phyloP scores from a whole-genome alignment of 2,329 filamentous ascomycete species.

The Arthrobotrys iridis region DNA sequence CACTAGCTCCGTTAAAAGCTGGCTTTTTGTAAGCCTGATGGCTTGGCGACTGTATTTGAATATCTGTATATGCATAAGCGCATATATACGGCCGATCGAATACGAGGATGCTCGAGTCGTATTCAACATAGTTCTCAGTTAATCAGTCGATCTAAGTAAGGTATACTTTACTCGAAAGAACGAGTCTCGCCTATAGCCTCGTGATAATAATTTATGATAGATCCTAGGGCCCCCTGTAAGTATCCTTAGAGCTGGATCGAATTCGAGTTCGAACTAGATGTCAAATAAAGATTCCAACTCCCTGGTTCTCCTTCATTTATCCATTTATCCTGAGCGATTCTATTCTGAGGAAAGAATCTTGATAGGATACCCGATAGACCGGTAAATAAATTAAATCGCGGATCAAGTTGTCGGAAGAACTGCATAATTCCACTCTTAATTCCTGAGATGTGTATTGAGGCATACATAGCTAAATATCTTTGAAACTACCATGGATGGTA shows the following conservation, averaged over 20 bases:
- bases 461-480: no score
- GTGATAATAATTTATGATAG: neutral
- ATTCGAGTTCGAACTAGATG: conserved; percentile 1
- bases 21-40: no score
- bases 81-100: neutral
- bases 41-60: no score
- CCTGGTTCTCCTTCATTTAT: conserved; percentile 22
- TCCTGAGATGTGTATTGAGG: no score
- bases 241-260: neutral
- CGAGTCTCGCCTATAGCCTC: neutral
- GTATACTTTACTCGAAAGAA: neutral
- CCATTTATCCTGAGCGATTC: conserved; percentile 30
- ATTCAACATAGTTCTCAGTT: neutral
- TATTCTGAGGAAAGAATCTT: conserved; percentile 11
- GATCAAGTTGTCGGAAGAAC: neutral
- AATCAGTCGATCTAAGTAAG: neutral
- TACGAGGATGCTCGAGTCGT: neutral
- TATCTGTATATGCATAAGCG: neutral
- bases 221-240: neutral
- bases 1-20: neutral
- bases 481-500: no score
- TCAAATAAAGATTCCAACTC: conserved; percentile 6
- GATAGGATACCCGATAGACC: neutral
- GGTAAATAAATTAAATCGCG: neutral
- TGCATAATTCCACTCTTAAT: neutral